These are phyloP conservation scores for Aspergillus fijiensis DNA, from an alignment of 2,329 filamentous ascomycete genomes.

Conservation along the genomic window DNA sequence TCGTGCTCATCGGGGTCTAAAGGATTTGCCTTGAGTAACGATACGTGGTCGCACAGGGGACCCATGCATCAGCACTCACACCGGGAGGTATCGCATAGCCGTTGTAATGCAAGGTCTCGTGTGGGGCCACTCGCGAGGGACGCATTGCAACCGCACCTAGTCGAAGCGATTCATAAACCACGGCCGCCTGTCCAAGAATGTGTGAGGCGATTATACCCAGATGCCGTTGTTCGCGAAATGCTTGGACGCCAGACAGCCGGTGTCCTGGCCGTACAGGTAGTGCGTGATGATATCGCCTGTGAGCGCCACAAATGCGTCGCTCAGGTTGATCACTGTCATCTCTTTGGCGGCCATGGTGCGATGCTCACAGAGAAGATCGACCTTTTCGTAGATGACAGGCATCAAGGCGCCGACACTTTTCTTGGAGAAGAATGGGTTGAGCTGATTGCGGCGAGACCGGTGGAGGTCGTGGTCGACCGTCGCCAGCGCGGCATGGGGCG, in stretches of 20 bases:
- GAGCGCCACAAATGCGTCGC: not conserved
- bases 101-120: not conserved
- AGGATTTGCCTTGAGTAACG: not conserved
- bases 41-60: not conserved
- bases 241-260: not conserved
- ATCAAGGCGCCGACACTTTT: not conserved
- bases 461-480: conserved; percentile 4
- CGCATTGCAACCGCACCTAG: not conserved
- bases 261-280: not conserved
- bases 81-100: not conserved
- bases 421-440: conserved; percentile 2
- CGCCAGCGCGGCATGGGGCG: not conserved
- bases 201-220: not conserved
- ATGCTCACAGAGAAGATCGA: not conserved
- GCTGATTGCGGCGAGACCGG: conserved; percentile 1
- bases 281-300: not conserved
- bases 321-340: not conserved
- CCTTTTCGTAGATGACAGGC: not conserved
- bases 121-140: not conserved
- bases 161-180: not conserved
- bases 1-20: conserved; percentile 1
- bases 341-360: too few species aligned
- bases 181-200: not conserved
- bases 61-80: not conserved
- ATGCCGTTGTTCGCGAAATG: not conserved